Percentiles rank a stretch among this genome's conserved stretches.
Evolutionary conservation across 108 stramenopile genomes (phyloP).

Genomic region (Pseudonitzschia multiseries): DNA sequence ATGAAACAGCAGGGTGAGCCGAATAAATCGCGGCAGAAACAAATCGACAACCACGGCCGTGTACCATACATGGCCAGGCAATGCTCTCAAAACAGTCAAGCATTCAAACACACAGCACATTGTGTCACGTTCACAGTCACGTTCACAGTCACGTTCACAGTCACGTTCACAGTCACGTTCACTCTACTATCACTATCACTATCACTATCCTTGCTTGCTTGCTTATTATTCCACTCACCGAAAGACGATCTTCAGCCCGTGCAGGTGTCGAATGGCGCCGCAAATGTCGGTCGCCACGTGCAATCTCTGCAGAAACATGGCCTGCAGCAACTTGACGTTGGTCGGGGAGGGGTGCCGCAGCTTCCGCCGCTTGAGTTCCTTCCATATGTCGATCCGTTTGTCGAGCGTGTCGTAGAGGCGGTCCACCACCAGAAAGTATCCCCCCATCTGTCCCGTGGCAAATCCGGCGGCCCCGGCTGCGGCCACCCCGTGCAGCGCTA

Average conservation of each 20-base stretch:
- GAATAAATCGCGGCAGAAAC: no score
- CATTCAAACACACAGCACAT: no score
- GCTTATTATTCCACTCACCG: no score
- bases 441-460: conserved; percentile 44
- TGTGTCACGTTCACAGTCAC: no score
- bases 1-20: no score
- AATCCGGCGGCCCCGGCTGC: conserved; percentile 60
- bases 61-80: no score
- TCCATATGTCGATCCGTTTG: conserved; percentile 65
- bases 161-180: no score
- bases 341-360: conserved; percentile 28
- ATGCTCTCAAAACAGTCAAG: no score
- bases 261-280: conserved; percentile 46
- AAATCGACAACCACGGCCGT: no score
- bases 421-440: conserved; percentile 75
- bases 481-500: conserved; percentile 61
- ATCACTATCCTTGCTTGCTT: no score
- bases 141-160: no score
- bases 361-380: conserved; percentile 45
- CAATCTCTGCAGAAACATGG: conserved; percentile 50
- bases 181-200: no score
- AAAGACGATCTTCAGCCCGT: conserved; percentile 47
- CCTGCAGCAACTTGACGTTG: conserved; percentile 40
- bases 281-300: conserved; percentile 52
- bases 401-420: conserved; percentile 69